These are phyloP conservation scores for Barnettozyma vustinii DNA, from an alignment of 805 yeast species.

Conservation along the genomic window DNA sequence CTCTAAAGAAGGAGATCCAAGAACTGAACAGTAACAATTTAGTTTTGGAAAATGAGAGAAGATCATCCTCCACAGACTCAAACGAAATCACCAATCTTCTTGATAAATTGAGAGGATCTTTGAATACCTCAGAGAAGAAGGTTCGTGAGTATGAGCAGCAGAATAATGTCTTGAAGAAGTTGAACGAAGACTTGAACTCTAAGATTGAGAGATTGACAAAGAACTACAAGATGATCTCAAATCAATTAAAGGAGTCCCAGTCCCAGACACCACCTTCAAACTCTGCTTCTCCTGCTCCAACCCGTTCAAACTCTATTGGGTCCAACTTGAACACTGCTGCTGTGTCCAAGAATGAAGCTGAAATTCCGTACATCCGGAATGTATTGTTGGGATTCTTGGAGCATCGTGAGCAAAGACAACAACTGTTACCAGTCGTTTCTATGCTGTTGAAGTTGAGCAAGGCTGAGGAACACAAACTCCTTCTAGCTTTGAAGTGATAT, in stretches of 20 bases:
- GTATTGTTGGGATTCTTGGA: conserved; percentile 89
- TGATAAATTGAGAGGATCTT: conserved; percentile 46
- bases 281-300: conserved; percentile 25
- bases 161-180: conserved; percentile 47
- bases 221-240: conserved; percentile 59
- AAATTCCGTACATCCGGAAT: conserved; percentile 75
- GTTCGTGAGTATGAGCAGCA: conserved; percentile 50
- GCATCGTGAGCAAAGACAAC: conserved; percentile 85
- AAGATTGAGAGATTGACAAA: conserved; percentile 67
- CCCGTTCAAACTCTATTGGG: conserved; percentile 33
- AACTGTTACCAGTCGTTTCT: conserved; percentile 79
- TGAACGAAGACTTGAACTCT: conserved; percentile 62
- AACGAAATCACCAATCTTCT: conserved; percentile 29
- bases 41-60: conserved; percentile 24
- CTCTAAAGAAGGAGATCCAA: conserved; percentile 26
- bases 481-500: conserved; percentile 27
- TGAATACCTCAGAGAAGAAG: conserved; percentile 45
- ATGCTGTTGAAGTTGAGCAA: conserved; percentile 63
- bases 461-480: conserved; percentile 69
- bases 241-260: conserved; percentile 34
- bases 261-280: conserved; percentile 16
- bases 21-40: conserved; percentile 27
- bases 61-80: conserved; percentile 25
- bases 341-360: conserved; percentile 17
- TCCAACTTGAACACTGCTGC: conserved; percentile 21